Percentiles rank a stretch among this genome's conserved stretches.
Conservation (phyloP, 192 early-diverging fungal genomes). For the Nowakowskiella sp. region DNA sequence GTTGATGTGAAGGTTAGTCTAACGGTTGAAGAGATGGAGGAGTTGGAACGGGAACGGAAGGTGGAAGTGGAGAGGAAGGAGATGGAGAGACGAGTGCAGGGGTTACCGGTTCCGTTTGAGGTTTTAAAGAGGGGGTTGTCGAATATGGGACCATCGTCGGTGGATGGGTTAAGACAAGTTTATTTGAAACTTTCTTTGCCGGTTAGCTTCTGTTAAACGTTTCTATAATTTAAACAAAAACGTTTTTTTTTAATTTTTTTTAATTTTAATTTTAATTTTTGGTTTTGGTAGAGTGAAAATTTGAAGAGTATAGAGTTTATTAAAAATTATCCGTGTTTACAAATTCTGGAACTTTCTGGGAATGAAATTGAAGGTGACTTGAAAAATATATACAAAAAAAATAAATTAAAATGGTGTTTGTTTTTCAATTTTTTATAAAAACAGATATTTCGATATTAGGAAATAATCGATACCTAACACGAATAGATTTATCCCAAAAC, state of each 20-base stretch:
- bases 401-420: neutral
- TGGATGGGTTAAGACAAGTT: slow-evolving; percentile 27
- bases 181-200: slow-evolving; percentile 37
- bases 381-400: neutral
- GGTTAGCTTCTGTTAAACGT: slow-evolving; percentile 9
- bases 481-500: slow-evolving; percentile 47
- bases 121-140: slow-evolving; percentile 25
- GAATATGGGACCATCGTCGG: slow-evolving; percentile 25
- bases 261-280: neutral
- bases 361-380: slow-evolving; percentile 40
- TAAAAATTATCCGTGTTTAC: slow-evolving; percentile 28
- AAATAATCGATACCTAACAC: slow-evolving; percentile 32
- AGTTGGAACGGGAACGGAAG: neutral
- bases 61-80: no score
- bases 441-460: slow-evolving; percentile 27
- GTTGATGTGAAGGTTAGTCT: slow-evolving; percentile 7
- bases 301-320: slow-evolving; percentile 26
- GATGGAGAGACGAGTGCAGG: no score
- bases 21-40: neutral
- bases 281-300: slow-evolving; percentile 19
- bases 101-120: slow-evolving; percentile 10
- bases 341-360: slow-evolving; percentile 36
- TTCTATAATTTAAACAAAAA: neutral
- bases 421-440: neutral
- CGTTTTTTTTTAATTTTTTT: slow-evolving; percentile 7